A percentile compares a stretch with the other conserved stretches of the same genome.
phyloP scores from a whole-genome alignment of 805 yeast genomes.

The Candida peoriensis region DNA sequence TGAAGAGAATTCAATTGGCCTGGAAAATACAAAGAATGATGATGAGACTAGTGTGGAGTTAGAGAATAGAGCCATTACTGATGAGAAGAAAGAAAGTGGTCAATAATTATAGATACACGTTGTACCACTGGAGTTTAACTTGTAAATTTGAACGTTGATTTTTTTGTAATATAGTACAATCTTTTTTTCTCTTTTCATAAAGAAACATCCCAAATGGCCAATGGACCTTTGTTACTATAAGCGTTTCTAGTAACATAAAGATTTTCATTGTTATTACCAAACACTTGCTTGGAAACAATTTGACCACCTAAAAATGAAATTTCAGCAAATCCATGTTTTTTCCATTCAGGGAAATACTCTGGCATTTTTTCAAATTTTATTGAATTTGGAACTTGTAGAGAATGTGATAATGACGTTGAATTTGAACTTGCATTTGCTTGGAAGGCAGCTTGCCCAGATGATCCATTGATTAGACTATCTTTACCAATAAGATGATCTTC shows the following conservation, averaged over 20 bases:
- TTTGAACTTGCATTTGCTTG: constrained; percentile 19
- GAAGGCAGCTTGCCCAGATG: constrained; percentile 26
- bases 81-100: constrained; percentile 1
- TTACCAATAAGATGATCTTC: constrained; percentile 46
- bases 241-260: constrained; percentile 63
- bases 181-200: constrained; percentile 20
- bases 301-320: constrained; percentile 81
- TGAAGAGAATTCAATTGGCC: constrained; percentile 12
- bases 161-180: not conserved
- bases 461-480: constrained; percentile 18
- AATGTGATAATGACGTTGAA: constrained; percentile 16
- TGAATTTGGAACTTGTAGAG: constrained; percentile 75
- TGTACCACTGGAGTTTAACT: no score
- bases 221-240: constrained; percentile 78
- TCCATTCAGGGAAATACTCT: constrained; percentile 95
- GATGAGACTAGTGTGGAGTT: constrained; percentile 5
- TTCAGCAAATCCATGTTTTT: constrained; percentile 70
- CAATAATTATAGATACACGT: no score
- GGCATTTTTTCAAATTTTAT: constrained; percentile 68
- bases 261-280: constrained; percentile 53
- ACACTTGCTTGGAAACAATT: constrained; percentile 81
- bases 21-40: no score
- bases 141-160: no score
- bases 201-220: constrained; percentile 67
- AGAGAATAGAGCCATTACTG: not conserved